These are phyloP conservation scores for Gaertneriomyces sp. DNA, from an alignment of 192 early-diverging fungal species.

Conservation along the genomic window DNA sequence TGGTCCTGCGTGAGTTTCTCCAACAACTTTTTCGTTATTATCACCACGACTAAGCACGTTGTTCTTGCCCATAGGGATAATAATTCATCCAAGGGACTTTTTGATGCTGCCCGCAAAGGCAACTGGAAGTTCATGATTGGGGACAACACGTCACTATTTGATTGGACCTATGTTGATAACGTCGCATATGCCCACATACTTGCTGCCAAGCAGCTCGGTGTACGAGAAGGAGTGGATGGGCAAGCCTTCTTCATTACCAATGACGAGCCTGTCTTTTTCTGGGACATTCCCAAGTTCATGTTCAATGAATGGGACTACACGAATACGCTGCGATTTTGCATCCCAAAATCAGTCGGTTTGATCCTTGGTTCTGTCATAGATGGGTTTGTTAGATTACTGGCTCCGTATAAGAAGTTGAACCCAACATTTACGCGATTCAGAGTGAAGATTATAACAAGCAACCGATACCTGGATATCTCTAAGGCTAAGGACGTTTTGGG, in stretches of 20 bases:
- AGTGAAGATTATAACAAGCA: conserved; percentile 71
- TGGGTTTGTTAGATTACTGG: conserved; percentile 57
- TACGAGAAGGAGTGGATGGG: conserved; percentile 41
- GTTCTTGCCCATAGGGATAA: conserved; percentile 27
- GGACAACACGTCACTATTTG: conserved; percentile 74
- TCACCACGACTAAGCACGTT: neutral
- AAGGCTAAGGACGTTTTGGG: conserved; percentile 75
- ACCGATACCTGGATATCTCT: conserved; percentile 82
- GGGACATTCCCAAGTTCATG: conserved; percentile 74
- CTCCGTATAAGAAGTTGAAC: conserved; percentile 57
- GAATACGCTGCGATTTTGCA: conserved; percentile 24
- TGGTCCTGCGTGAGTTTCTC: conserved; percentile 65
- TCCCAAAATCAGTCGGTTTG: conserved; percentile 43
- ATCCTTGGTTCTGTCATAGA: conserved; percentile 65
- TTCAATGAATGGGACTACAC: conserved; percentile 32
- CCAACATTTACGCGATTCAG: conserved; percentile 73
- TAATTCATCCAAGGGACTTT: conserved; percentile 35
- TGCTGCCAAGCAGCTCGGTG: conserved; percentile 68
- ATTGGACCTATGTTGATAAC: conserved; percentile 93
- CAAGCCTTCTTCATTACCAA: conserved; percentile 88
- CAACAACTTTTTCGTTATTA: neutral
- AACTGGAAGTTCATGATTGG: conserved; percentile 74
- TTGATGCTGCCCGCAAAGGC: conserved; percentile 34
- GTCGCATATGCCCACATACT: conserved; percentile 78
- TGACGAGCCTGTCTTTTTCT: conserved; percentile 82